A percentile compares a stretch with the other conserved stretches of the same genome.
phyloP scores from a whole-genome alignment of 441 rosid species.

The Eruca vesicaria region DNA sequence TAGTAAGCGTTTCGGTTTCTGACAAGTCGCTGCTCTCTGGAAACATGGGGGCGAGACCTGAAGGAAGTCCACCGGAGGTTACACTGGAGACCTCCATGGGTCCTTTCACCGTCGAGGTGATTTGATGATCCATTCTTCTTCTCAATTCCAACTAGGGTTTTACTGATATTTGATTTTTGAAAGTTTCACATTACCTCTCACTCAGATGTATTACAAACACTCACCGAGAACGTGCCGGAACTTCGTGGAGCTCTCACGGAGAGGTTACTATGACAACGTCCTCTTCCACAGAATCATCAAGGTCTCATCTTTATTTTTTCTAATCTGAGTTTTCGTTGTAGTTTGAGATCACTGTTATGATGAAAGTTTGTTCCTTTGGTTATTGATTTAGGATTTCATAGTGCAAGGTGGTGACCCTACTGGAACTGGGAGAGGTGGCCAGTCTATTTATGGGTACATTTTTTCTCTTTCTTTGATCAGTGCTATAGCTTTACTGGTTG shows the following conservation, averaged over 20 bases:
- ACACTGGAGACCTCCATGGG: slow-evolving; percentile 98
- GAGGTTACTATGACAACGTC: slow-evolving; percentile 83
- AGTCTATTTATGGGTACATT: slow-evolving; percentile 82
- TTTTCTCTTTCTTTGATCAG: not conserved
- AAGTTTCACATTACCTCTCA: not conserved
- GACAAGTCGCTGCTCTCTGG: slow-evolving; percentile 3
- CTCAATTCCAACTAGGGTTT: not conserved
- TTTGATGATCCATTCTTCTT: not conserved
- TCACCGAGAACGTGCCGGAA: slow-evolving; percentile 96
- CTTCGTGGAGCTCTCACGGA: slow-evolving; percentile 81
- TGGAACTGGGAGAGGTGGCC: slow-evolving; percentile 86
- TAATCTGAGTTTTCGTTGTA: not conserved
- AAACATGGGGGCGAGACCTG: slow-evolving; percentile 76
- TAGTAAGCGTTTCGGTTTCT: not conserved
- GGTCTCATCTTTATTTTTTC: slow-evolving; percentile 40
- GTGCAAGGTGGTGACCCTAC: slow-evolving; percentile 99
- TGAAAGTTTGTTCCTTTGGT: not conserved
- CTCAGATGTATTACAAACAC: slow-evolving; percentile 91
- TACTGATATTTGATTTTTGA: not conserved
- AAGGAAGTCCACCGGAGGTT: slow-evolving; percentile 88
- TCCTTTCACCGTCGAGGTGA: slow-evolving; percentile 80
- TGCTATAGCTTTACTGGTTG: too few relatives aligned
- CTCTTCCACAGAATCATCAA: slow-evolving; percentile 91
- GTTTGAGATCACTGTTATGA: slow-evolving; percentile 6
- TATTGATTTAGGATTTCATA: slow-evolving; percentile 69